phyloP scores from a whole-genome alignment of 345 rosid genomes.

The Lagerstroemia speciosa region DNA sequence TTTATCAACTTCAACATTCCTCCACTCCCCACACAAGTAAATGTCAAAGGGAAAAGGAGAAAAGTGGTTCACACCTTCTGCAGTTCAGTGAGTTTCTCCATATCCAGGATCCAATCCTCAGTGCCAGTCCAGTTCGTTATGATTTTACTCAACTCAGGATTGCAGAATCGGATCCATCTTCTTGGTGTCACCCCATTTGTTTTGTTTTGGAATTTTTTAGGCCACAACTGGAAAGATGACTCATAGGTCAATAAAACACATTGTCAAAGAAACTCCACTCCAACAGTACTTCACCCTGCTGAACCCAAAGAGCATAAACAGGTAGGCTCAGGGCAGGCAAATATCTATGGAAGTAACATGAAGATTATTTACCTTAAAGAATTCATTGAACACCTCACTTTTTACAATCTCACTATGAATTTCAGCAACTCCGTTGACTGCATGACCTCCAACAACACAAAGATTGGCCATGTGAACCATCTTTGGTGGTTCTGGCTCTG shows the following conservation, averaged over 20 bases:
- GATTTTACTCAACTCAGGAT: slow-evolving; percentile 34
- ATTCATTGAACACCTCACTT: slow-evolving; percentile 41
- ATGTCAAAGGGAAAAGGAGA: background rate
- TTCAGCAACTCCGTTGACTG: slow-evolving; percentile 49
- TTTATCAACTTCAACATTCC: background rate
- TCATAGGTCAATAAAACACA: background rate
- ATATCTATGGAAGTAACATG: background rate
- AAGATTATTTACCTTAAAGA: slow-evolving; percentile 22
- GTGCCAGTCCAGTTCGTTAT: slow-evolving; percentile 40
- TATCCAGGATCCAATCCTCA: slow-evolving; percentile 35
- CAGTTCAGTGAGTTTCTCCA: slow-evolving; percentile 24
- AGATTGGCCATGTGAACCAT: slow-evolving; percentile 40
- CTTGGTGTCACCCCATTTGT: slow-evolving; percentile 57
- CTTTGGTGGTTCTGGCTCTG: slow-evolving; percentile 27
- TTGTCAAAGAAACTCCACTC: background rate
- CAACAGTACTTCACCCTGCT: background rate
- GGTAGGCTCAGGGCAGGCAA: background rate
- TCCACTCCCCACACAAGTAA: background rate
- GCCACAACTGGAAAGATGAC: slow-evolving; percentile 33
- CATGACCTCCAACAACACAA: slow-evolving; percentile 33
- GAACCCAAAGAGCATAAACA: background rate
- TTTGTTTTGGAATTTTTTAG: slow-evolving; percentile 45
- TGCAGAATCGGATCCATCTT: slow-evolving; percentile 48
- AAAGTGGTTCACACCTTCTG: slow-evolving; percentile 16
- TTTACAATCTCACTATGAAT: slow-evolving; percentile 49